Evolutionary conservation across 345 rosid species (phyloP).

Genomic region (Euphorbia peplus): DNA sequence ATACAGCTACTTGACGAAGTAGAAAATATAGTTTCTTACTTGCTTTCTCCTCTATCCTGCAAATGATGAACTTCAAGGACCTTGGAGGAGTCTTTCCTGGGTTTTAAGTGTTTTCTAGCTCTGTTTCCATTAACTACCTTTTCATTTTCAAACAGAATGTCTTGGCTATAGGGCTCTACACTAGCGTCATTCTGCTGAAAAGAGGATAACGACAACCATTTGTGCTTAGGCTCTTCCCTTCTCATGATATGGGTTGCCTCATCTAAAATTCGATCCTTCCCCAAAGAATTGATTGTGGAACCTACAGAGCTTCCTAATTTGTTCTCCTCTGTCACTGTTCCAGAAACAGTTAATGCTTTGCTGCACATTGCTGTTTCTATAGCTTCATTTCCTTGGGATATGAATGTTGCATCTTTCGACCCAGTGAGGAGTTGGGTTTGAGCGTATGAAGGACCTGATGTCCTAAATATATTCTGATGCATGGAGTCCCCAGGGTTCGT

Average conservation of each 20-base stretch:
- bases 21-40: neutral
- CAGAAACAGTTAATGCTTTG: conserved; percentile 8
- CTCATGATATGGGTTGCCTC: conserved; percentile 1
- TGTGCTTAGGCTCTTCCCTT: conserved; percentile 21
- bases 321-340: conserved; percentile 13
- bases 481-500: conserved; percentile 3
- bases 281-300: conserved; percentile 5
- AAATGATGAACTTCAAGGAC: neutral
- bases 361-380: conserved; percentile 6
- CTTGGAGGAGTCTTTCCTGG: neutral
- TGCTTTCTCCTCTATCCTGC: neutral
- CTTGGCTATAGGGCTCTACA: conserved; percentile 33
- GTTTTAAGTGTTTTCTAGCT: neutral
- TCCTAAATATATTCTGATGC: neutral
- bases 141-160: conserved; percentile 18
- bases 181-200: conserved; percentile 35
- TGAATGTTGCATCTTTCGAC: conserved; percentile 4
- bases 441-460: neutral
- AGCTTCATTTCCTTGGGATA: conserved; percentile 1
- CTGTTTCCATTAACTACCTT: neutral
- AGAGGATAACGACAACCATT: conserved; percentile 27
- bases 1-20: too few relatives aligned
- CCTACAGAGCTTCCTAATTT: neutral
- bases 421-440: neutral
- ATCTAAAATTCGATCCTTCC: neutral